Conservation (phyloP, 164 flowering plant species). For the Tetracentron sinense region DNA sequence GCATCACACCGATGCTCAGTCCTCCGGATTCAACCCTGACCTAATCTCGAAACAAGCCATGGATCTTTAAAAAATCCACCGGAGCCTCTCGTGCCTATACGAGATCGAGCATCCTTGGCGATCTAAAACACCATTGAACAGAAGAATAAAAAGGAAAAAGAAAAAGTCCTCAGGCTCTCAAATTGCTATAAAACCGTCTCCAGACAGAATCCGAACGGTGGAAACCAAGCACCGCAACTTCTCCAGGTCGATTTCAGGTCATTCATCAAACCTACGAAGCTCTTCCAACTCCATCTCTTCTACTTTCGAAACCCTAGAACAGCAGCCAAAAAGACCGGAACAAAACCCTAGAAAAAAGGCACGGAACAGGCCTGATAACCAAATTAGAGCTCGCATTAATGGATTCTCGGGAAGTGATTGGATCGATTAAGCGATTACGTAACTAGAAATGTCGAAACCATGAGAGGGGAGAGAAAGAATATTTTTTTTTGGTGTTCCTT, state of each 20-base stretch:
- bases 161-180: background rate
- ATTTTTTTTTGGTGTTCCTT: slow-evolving; percentile 6
- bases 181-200: slow-evolving; percentile 1
- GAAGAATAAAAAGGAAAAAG: background rate
- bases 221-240: background rate
- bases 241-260: slow-evolving; percentile 1
- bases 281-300: background rate
- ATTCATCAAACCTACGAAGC: background rate
- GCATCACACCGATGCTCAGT: slow-evolving; percentile 26
- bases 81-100: background rate
- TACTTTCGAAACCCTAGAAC: slow-evolving; percentile 2
- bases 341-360: slow-evolving; percentile 19
- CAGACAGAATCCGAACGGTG: background rate
- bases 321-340: background rate
- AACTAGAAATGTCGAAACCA: slow-evolving; percentile 5
- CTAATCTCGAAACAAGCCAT: background rate
- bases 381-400: slow-evolving; percentile 9
- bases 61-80: background rate
- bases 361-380: slow-evolving; percentile 3
- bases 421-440: slow-evolving; percentile 3
- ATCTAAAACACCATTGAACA: slow-evolving; percentile 1
- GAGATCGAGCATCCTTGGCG: slow-evolving; percentile 8
- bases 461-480: slow-evolving; percentile 15
- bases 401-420: slow-evolving; percentile 20
- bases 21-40: slow-evolving; percentile 11